Conservation (phyloP, 495 filamentous ascomycete genomes). For the Aspergillus haitiensis region DNA sequence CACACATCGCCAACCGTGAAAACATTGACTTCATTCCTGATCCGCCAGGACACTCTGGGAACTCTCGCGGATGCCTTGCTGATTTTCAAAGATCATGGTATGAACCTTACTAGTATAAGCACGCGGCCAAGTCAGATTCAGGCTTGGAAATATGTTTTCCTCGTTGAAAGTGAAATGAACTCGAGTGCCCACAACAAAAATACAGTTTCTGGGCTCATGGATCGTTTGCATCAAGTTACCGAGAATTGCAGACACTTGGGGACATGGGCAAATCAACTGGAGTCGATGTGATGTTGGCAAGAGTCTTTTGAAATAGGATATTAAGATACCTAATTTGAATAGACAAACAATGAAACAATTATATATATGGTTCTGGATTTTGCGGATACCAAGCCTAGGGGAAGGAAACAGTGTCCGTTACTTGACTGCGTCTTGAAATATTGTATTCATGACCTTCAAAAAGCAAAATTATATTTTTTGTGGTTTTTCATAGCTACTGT, state of each 20-base stretch:
- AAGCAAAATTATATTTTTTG: conserved; percentile 8
- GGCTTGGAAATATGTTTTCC: conserved; percentile 91
- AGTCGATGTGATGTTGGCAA: conserved; percentile 3
- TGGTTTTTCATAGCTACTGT: conserved; percentile 4
- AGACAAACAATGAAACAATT: too few species aligned
- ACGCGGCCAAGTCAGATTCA: conserved; percentile 72
- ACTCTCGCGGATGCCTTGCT: conserved; percentile 77
- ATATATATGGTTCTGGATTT: too few species aligned
- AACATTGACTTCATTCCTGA: conserved; percentile 75
- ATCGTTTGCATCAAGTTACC: conserved; percentile 32
- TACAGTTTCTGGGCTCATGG: conserved; percentile 30
- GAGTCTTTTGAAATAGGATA: background rate
- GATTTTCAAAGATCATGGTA: conserved; percentile 66
- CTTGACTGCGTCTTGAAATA: too few species aligned
- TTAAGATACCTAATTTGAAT: background rate
- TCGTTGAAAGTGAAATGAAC: conserved; percentile 79
- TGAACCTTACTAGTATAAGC: conserved; percentile 91
- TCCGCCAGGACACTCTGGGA: conserved; percentile 74
- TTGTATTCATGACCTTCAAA: background rate
- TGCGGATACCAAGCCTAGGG: too few species aligned
- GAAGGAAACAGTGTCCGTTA: too few species aligned
- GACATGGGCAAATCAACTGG: conserved; percentile 45
- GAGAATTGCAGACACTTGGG: conserved; percentile 44
- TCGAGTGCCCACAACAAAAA: conserved; percentile 30
- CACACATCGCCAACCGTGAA: conserved; percentile 52